Evolutionary conservation across 768 basidiomycete genomes (phyloP), one percentile per base, ranked within the genome.

Genomic region (Chiua virens): DNA sequence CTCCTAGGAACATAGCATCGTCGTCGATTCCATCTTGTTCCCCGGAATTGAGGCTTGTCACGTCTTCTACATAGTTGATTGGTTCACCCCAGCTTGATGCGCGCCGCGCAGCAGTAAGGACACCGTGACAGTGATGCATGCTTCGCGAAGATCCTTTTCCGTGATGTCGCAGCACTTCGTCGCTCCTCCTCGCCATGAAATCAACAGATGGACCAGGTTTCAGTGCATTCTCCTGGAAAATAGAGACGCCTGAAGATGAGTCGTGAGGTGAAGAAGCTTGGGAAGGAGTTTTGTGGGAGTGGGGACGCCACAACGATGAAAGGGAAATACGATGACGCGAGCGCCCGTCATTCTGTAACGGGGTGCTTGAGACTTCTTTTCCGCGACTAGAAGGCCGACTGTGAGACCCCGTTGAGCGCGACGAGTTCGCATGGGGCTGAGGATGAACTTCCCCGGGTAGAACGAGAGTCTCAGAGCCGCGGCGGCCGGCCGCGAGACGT

Each of bases 21-120:
- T 80, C 79, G 56, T 80, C 75, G 38, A 74, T 58, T 54, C 70
- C 73, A 11, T 73, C 79, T 36, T 74, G 72, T 22, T 78, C 77
- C 27, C 70, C 74, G 14, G 73, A 75, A 50, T 79, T 72, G 41
- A 80, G 53, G 49, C 74, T 77, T 37, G 64, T 71, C 57, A 75
- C 68, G 38, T 75, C 74, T 40, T 74, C 75, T 59, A 71, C 47
- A 56, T 68, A 64, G 62, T 63, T 75, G 56, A 69, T 72, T 15
- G 74, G 64, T 11, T 72, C 82, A 0, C 81, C 83, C 85, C 84
- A 86, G 59, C 83, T 85, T 44, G 83, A 82, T 10, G 85, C 85
- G 6, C 85, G 73, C 52, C 79, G 73, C 23, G 79, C 81, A 28
- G 76, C 74, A 13, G 72, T 73, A 37, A 77, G 60, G 45, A 52